phyloP scores from a whole-genome alignment of 371 early-diverging fungal genomes.

The Blakeslea trispora region DNA sequence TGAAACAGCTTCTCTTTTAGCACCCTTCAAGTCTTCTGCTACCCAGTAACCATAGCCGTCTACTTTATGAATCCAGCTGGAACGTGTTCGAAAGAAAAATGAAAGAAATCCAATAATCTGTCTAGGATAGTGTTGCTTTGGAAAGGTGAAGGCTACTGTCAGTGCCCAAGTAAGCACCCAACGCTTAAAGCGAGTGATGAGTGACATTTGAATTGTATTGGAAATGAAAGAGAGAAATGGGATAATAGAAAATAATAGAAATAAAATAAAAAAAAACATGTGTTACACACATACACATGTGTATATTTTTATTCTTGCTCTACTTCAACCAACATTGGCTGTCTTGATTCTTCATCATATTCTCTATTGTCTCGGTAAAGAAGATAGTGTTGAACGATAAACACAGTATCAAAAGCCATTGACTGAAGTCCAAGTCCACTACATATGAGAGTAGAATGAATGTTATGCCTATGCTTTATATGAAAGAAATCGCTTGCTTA shows the following conservation, averaged over 20 bases:
- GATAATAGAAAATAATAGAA: neutral
- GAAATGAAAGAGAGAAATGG: constrained; percentile 13
- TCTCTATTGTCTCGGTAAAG: constrained; percentile 53
- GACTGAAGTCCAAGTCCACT: constrained; percentile 78
- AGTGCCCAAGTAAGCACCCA: constrained; percentile 19
- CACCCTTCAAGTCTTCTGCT: constrained; percentile 31
- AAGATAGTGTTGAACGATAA: constrained; percentile 85
- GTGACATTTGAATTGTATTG: constrained; percentile 11
- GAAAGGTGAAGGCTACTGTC: constrained; percentile 22
- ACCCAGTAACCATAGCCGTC: constrained; percentile 32
- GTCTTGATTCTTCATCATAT: constrained; percentile 45
- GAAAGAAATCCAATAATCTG: constrained; percentile 13
- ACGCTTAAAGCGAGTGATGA: constrained; percentile 17
- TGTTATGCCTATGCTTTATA: too few species aligned
- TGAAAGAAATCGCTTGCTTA: constrained; percentile 30
- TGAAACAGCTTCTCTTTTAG: constrained; percentile 36
- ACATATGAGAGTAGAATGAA: too few species aligned
- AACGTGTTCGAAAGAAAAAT: constrained; percentile 19
- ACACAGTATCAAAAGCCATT: constrained; percentile 81
- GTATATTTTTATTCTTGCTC: constrained; percentile 1
- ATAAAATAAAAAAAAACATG: neutral
- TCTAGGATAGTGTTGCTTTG: constrained; percentile 13
- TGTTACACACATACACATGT: too few species aligned
- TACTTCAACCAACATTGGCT: constrained; percentile 26
- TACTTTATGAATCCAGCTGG: constrained; percentile 23